Evolutionary conservation across 1,139 yeast species (phyloP), one percentile per base, ranked within the genome.

Genomic region (Diutina scorzettiae): DNA sequence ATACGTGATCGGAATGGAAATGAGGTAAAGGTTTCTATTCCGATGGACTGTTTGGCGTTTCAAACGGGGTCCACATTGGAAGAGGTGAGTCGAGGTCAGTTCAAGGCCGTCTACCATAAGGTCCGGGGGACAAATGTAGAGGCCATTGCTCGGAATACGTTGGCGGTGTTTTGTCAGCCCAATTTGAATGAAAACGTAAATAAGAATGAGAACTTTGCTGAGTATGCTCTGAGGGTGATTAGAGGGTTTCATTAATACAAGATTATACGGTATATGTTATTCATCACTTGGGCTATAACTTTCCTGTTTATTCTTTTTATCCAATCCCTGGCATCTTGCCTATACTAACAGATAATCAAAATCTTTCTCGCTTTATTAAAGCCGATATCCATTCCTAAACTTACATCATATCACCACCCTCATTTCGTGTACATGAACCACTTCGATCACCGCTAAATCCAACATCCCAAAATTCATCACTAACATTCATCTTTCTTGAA

Each of bases 161-260:
- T 77, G 46, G 83, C 84, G 0, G 78, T 78, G 3, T 78, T 78
- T 51, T 73, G 80, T 51, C 83, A 78, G 54, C 83, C 83, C 1
- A 67, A 73, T 43, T 59, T 78, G 45, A 68, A 72, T 42, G 78
- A 71, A 43, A 53, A 46, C 51, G 73, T 78, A 8, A 69, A 66
- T 44, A 57, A 54, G 1, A 47, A 27, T 0, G 71, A 70, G 51
- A 68, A 66, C 41, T 76, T 76, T 59, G 80, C 78, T 9, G 57
- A 62, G 42, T 77, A 61, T 51, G 61, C 81, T 2, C 55, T 54
- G 29, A 53, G 73, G 41, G 62, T 71, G 1, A 50, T 70, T 12
- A 17, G 39, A 28, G 37, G 41, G 27, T 34, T 34, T n/a, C 39
- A 34, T 23, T 34, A 16, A 33, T 24, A n/a, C n/a, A n/a, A n/a